Conservation (phyloP, 2,329 filamentous ascomycete species). For the Shiraia sp. region DNA sequence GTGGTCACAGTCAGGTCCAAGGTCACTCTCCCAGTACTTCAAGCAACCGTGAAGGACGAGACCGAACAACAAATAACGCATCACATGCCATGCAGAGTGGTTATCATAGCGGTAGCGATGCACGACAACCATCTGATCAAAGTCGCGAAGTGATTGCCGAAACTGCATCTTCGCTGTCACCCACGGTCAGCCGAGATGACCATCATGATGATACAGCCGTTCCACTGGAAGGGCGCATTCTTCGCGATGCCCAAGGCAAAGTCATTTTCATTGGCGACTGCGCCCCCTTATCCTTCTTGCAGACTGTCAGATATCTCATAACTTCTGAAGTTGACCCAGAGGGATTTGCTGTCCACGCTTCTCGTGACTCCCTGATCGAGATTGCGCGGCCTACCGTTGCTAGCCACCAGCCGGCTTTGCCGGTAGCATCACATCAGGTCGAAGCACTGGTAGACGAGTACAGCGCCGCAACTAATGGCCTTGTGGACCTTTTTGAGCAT, state of each 20-base stretch:
- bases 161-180: slow-evolving; percentile 20
- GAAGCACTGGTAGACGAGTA: slow-evolving; percentile 50
- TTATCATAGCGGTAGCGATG: slow-evolving; percentile 8
- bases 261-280: slow-evolving; percentile 60
- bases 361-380: slow-evolving; percentile 37
- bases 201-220: slow-evolving; percentile 48
- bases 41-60: slow-evolving; percentile 3
- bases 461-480: slow-evolving; percentile 51
- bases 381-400: slow-evolving; percentile 26
- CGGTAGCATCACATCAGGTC: slow-evolving; percentile 45
- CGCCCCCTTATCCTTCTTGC: slow-evolving; percentile 57
- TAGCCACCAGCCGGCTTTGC: slow-evolving; percentile 16
- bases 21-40: slow-evolving; percentile 37
- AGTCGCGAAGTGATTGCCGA: slow-evolving; percentile 3
- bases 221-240: slow-evolving; percentile 50
- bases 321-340: slow-evolving; percentile 41
- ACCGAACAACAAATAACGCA: slow-evolving; percentile 1
- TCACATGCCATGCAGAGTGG: slow-evolving; percentile 6
- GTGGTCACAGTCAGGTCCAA: slow-evolving; percentile 22
- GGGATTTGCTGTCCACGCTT: slow-evolving; percentile 22
- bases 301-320: slow-evolving; percentile 57
- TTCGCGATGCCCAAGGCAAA: slow-evolving; percentile 58
- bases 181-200: slow-evolving; percentile 35
- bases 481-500: slow-evolving; percentile 54
- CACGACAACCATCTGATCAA: slow-evolving; percentile 7